A percentile compares a stretch with the other conserved stretches of the same genome.
Conservation (phyloP, 139 green algal genomes). For the Edaphochlamys debaryana region DNA sequence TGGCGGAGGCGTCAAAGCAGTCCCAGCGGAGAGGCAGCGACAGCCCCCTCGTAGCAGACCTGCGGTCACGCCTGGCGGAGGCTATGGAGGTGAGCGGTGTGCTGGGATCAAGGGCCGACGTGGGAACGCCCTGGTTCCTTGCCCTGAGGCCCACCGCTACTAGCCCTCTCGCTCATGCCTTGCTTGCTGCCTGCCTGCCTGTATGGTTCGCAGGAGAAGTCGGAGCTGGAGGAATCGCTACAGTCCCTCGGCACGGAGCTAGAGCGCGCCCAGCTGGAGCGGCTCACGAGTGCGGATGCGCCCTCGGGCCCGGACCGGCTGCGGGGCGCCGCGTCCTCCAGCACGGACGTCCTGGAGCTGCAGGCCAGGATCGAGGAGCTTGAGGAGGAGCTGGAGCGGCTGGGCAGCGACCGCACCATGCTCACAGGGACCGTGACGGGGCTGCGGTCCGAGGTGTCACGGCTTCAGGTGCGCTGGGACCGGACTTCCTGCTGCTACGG, state of each 20-base stretch:
- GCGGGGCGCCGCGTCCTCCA: no score
- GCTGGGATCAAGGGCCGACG: background rate
- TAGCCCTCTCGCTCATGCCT: no score
- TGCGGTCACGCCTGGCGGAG: background rate
- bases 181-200: background rate
- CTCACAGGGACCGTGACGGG: background rate
- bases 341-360: no score
- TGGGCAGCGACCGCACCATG: constrained; percentile 1
- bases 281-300: no score
- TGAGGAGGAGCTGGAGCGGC: background rate
- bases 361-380: no score
- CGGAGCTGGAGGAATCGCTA: constrained; percentile 9
- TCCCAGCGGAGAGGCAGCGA: background rate
- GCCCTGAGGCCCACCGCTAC: no score
- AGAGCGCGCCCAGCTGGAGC: background rate
- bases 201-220: background rate
- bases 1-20: background rate
- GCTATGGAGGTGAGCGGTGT: background rate
- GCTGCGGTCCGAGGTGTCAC: constrained; percentile 2
- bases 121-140: no score
- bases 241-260: background rate
- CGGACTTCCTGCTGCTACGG: no score
- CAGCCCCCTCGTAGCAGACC: background rate
- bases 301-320: no score
- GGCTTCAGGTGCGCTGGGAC: constrained; percentile 26